A percentile compares a stretch with the other conserved stretches of the same genome.
These are phyloP conservation scores for Tulasnella sp. DNA, from an alignment of 768 basidiomycete genomes.

Conservation along the genomic window DNA sequence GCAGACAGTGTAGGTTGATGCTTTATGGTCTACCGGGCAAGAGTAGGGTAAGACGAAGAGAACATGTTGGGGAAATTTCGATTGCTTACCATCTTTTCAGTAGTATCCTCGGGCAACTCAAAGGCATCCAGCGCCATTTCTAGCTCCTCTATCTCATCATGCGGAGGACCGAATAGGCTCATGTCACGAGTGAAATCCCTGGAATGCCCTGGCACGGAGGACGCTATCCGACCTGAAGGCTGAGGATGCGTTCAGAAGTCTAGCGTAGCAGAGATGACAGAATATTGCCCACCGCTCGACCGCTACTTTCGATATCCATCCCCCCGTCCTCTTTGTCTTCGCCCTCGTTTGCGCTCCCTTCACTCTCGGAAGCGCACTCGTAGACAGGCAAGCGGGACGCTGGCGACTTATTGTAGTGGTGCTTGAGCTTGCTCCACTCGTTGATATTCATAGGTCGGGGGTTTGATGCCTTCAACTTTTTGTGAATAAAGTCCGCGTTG, in stretches of 20 bases:
- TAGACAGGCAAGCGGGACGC: neutral
- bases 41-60: neutral
- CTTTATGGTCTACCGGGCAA: neutral
- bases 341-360: neutral
- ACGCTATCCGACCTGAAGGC: neutral
- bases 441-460: neutral
- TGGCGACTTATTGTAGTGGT: neutral
- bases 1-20: neutral
- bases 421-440: neutral
- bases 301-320: neutral
- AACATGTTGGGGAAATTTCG: neutral
- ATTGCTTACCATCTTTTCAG: neutral
- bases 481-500: neutral
- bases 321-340: neutral
- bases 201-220: neutral
- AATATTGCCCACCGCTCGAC: neutral
- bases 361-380: neutral
- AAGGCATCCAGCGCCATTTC: neutral
- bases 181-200: neutral
- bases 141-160: neutral
- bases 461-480: neutral
- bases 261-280: neutral
- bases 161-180: neutral
- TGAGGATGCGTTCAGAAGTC: neutral
- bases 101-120: neutral